Evolutionary conservation across 805 yeast species (phyloP), one percentile per base, ranked within the genome.

Genomic region (Maudiozyma pseudohumilis): DNA sequence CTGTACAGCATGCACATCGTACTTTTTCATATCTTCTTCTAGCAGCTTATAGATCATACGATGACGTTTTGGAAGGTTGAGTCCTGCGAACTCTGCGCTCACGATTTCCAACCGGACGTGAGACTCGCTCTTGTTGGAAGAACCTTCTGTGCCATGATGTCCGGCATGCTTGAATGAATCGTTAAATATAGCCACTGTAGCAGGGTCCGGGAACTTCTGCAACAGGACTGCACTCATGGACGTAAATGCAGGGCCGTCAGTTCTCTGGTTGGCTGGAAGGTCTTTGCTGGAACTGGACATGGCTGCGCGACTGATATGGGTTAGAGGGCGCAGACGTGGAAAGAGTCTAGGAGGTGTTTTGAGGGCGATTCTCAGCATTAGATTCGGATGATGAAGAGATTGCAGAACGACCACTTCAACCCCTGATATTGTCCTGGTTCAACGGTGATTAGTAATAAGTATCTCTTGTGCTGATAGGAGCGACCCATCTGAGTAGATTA

Each of bases 121-220:
- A 0, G 94, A 80, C 59, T 89, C 96, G 2, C 71, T 68, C 12
- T 64, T 67, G 58, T 86, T 86, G 2, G 69, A 47, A 7, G 88
- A 85, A 4, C 80, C 86, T 37, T 77, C 70, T 64, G 85, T 70
- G 2, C 94, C 87, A 40, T 77, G 79, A 58, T 89, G 97, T 46
- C 84, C 88, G 2, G 87, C 75, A 59, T 89, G 97, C 55, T 82
- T 82, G 59, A 75, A 76, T 6, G 95, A 84, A 59, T 89, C 96
- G 56, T 89, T 89, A 40, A 64, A 65, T 5, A 89, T 69, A 23
- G 64, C 69, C 46, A 73, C 66, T n/a, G 38, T 36, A 1, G 12
- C 8, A 9, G 37, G 19, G 5, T 35, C 42, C 3, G 45, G 44
- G 29, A 44, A 39, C 8, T 12, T 6, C 3, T 19, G 17, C 3